Evolutionary conservation across 2,329 filamentous ascomycete genomes (phyloP), one percentile per base, ranked within the genome.

Genomic region (Amauroascus niger): DNA sequence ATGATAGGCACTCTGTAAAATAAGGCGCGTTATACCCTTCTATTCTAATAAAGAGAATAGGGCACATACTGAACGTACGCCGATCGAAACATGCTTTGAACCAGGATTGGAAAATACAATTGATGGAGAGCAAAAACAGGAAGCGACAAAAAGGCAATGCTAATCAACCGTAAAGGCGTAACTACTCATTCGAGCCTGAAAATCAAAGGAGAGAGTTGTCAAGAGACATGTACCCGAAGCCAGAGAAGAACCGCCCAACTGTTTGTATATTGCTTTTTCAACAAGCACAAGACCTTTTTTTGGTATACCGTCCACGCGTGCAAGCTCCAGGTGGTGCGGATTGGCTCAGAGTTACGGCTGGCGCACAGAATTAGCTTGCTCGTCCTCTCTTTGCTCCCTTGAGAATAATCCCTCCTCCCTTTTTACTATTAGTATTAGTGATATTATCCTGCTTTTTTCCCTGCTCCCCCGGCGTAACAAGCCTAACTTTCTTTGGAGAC

Each of bases 381-480:
- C 32, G 18, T 14, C 43, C 50, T 46, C 30, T 37, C 16, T 45
- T 45, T 16, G 41, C 30, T 1, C 50, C 40, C 33, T 20, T 52
- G 11, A 52, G 32, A 20, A 52, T 52, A 28, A 46, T 46, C 9
- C 40, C 41, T 9, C 50, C n/a, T 13, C 40, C 43, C 30, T 41
- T 46, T 39, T 16, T 50, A 22, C 8, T 22, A 43, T 20, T 46
- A 24, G 44, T 18, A 48, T 41, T 53, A 18, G 14, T 40, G n/a
- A 13, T 48, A 24, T 16, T 47, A 35, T 33, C 26, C 18, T 53
- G 51, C 8, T 11, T 33, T 16, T 13, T 41, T 22, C 44, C 33
- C 58, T 74, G 69, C 57, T 74, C 72, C 48, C 65, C 66, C 14
- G 72, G 72, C 6, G 72, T 72, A 22, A 74, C 66, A 24, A 74